phyloP scores from a whole-genome alignment of 495 filamentous ascomycete species.

The Mytilinidion resinicola region DNA sequence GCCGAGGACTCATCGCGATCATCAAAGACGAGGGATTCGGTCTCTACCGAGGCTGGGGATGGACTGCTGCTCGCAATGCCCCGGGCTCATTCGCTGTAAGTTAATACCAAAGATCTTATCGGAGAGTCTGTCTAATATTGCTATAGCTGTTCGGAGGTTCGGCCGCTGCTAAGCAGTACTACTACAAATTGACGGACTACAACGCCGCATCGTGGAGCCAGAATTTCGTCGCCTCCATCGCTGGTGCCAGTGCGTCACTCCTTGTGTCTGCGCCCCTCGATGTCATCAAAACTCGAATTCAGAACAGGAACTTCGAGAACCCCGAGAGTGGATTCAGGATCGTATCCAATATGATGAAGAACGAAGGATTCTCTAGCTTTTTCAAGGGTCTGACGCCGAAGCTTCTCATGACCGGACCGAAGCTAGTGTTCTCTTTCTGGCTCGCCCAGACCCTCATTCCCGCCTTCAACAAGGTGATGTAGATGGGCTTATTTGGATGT shows the following conservation, averaged over 20 bases:
- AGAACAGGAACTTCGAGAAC: slow-evolving; percentile 98
- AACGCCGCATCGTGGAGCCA: slow-evolving; percentile 90
- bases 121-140: slow-evolving; percentile 9
- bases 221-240: slow-evolving; percentile 96
- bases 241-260: slow-evolving; percentile 84
- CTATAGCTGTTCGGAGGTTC: slow-evolving; percentile 93
- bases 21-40: slow-evolving; percentile 91
- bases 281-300: slow-evolving; percentile 98
- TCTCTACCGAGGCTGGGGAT: slow-evolving; percentile 91
- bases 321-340: slow-evolving; percentile 91
- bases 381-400: slow-evolving; percentile 98
- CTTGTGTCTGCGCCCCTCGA: slow-evolving; percentile 92
- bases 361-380: slow-evolving; percentile 80
- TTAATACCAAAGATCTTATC: slow-evolving; percentile 16
- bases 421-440: slow-evolving; percentile 99
- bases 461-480: slow-evolving; percentile 57
- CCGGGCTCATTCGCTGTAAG: slow-evolving; percentile 94
- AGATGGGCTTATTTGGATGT: background rate
- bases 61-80: slow-evolving; percentile 96
- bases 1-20: slow-evolving; percentile 84
- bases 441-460: slow-evolving; percentile 90
- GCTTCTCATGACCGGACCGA: slow-evolving; percentile 96
- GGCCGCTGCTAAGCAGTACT: slow-evolving; percentile 95
- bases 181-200: slow-evolving; percentile 83
- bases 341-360: slow-evolving; percentile 77